Evolutionary conservation across 768 basidiomycete species (phyloP).

Genomic region (Suillus brevipes): DNA sequence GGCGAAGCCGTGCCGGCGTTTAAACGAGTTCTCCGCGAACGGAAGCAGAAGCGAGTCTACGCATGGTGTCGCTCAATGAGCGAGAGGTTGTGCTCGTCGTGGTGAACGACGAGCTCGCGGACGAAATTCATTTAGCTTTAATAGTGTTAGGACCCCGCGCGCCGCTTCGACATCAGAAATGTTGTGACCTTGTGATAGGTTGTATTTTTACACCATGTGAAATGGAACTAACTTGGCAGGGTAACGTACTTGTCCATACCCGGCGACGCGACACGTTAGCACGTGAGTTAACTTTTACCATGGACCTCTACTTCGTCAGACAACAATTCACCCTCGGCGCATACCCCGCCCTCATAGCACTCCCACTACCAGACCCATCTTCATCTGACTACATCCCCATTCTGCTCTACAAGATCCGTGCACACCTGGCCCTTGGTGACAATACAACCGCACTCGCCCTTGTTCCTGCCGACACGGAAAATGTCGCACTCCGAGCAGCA

Average conservation of each 20-base stretch:
- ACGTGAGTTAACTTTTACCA: not conserved
- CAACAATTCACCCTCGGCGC: slow-evolving; percentile 80
- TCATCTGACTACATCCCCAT: slow-evolving; percentile 65
- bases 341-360: slow-evolving; percentile 59
- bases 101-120: not conserved
- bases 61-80: not conserved
- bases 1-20: not conserved
- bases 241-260: no score
- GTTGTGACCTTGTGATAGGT: no score
- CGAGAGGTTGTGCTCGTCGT: not conserved
- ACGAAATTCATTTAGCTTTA: not conserved
- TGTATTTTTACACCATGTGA: no score
- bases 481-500: slow-evolving; percentile 69
- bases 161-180: no score
- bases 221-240: no score
- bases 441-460: slow-evolving; percentile 56
- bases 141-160: no score
- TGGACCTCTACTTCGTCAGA: slow-evolving; percentile 63
- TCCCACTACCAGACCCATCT: slow-evolving; percentile 56
- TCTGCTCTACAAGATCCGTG: slow-evolving; percentile 77
- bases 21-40: not conserved
- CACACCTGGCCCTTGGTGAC: slow-evolving; percentile 70
- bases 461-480: slow-evolving; percentile 57
- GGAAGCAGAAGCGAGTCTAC: no score
- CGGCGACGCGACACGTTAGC: no score